Base-by-base conservation (phyloP, 345 rosid genomes). In the Populus davidiana region DNA sequence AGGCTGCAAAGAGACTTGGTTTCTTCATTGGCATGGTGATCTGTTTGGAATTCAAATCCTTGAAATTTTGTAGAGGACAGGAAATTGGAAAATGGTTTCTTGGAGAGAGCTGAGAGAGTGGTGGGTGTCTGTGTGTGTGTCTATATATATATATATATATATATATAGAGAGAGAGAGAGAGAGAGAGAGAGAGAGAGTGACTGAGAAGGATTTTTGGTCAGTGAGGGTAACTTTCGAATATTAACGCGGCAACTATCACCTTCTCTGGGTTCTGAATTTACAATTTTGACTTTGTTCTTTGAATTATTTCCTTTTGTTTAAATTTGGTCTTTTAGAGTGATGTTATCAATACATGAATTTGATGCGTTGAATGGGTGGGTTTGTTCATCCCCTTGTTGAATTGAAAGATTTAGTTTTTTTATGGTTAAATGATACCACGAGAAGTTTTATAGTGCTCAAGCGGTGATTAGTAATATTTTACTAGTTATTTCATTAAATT, bases 1-100 rank as follows among this genome's bases (percentile, higher is more conserved):
- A 88, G 61, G 89, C 94, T 44, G 89, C 90, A 1, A 90, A 59
- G 69, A 90, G 31, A 38, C 89, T 86, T 4, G 92, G 85, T 81
- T 86, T 90, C 86, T 88, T 91, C 93, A 87, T 90, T 65, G 25
- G n/a, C 36, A 69, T 74, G 61, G 67, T 49, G 62, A 70, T 52
- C 20, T 33, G 39, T 17, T 17, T 36, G 11, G 74, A 33, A 62
- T 56, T 74, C 16, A 2, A 72, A 54, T 59, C 64, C 75, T 35
- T 43, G 41, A 70, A 63, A 65, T 38, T 75, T 73, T 23, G 50
- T 21, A 11, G 67, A 77, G 39, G 11, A n/a, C 1, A 33, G 63
- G 69, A 6, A 33, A 18, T 36, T 16, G 47, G 50, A 25, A 6
- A 25, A 17, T 16, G 56, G 23, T 78, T 52, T 72, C 44, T 71